These are phyloP conservation scores for Fusarium humuli DNA, from an alignment of 2,329 filamentous ascomycete species.

Conservation along the genomic window DNA sequence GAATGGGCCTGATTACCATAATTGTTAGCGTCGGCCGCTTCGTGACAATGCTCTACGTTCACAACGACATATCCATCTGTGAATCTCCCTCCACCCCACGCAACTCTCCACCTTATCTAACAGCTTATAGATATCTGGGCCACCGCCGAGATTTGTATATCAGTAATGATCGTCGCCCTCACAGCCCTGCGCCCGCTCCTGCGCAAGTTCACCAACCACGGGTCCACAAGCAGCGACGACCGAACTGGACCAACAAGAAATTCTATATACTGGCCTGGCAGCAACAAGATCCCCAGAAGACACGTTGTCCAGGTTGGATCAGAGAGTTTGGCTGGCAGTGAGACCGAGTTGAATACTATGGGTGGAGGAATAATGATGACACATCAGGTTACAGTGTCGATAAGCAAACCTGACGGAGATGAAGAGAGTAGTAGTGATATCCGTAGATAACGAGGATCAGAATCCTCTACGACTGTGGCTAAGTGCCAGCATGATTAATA, in stretches of 20 bases:
- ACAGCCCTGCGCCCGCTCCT: not conserved
- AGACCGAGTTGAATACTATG: not conserved
- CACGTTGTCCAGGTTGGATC: not conserved
- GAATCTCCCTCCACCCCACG: accelerated
- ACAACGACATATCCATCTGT: slow-evolving; percentile 12
- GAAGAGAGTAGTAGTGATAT: not conserved
- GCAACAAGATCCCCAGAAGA: not conserved
- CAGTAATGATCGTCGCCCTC: slow-evolving; percentile 5
- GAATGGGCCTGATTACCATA: not conserved
- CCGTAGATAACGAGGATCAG: not conserved
- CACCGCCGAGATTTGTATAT: slow-evolving; percentile 15
- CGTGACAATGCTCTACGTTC: not conserved
- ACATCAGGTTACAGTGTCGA: not conserved
- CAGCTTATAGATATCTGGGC: not conserved
- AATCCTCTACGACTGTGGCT: not conserved
- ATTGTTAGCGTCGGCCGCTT: slow-evolving; percentile 4
- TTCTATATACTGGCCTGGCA: not conserved
- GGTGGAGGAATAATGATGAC: not conserved
- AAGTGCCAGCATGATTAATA: no score
- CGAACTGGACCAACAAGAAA: accelerated
- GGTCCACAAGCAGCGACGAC: not conserved
- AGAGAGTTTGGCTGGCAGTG: not conserved
- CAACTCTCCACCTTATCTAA: not conserved
- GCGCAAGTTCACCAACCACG: not conserved
- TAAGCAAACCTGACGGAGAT: not conserved